Evolutionary conservation across 75 land plant genomes (phyloP), one percentile per base, ranked within the genome.

Genomic region (Pinus taeda): DNA sequence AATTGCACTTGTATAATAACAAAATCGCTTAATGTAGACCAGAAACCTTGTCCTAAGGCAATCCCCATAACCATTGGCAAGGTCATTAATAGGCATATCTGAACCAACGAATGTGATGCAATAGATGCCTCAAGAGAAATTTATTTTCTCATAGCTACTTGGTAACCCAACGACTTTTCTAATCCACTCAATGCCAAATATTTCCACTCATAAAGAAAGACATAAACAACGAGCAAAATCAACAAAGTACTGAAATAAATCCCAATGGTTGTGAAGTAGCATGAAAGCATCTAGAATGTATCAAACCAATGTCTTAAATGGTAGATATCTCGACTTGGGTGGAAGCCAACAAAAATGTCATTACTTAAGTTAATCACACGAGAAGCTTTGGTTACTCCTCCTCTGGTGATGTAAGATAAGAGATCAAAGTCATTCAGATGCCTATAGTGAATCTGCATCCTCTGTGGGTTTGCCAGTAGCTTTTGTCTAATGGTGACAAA

Each of bases 391-490:
- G 96, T 95, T 65, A 95, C 89, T 57, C 98, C 98, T 37, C 98
- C 98, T 80, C 98, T 87, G 29, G 93, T 95, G 33, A 95, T 88
- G 78, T 93, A 93, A 63, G 91, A 95, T 20, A 95, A 75, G 57
- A 96, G 81, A 78, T 95, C 98, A 80, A 93, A 95, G 21, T 93
- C 98, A 83, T 93, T 96, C 29, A 96, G 98, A 81, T 95, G 98
- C 18, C 98, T 96, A 86, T 95, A 95, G 76, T 95, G 98, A 71
- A 95, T 89, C 1, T 96, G 92, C 12, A 94, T 90, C 83, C 95
- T 95, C n/a, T n/a, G n/a, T n/a, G n/a, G n/a, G n/a, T n/a, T n/a
- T n/a, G n/a, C n/a, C n/a, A n/a, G n/a, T n/a, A n/a, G n/a, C n/a
- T n/a, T n/a, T n/a, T n/a, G n/a, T n/a, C n/a, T n/a, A n/a, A n/a